Conservation (phyloP, 345 rosid genomes). For the Aquilaria yunnanensis region DNA sequence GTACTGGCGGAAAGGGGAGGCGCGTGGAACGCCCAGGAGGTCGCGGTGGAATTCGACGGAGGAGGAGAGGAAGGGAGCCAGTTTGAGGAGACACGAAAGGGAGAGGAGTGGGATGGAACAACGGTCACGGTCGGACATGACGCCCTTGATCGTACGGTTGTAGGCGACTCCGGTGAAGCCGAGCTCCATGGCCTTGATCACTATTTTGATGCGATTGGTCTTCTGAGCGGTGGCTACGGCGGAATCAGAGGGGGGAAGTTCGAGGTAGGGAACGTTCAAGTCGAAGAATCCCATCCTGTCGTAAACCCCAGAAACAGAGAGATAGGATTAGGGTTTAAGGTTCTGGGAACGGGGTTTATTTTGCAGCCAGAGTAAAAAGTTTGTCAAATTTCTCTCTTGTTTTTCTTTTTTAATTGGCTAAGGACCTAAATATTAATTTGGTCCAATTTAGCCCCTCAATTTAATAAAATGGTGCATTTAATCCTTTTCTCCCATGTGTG, state of each 20-base stretch:
- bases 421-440: too few relatives aligned
- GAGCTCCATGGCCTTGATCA: slow-evolving; percentile 68
- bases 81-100: slow-evolving; percentile 52
- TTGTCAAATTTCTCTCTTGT: too few relatives aligned
- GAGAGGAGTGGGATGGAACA: slow-evolving; percentile 58
- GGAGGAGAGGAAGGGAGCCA: slow-evolving; percentile 50
- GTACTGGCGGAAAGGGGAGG: slow-evolving; percentile 82
- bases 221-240: slow-evolving; percentile 16
- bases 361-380: not conserved
- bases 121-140: slow-evolving; percentile 53
- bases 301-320: not conserved
- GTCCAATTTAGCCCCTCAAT: too few relatives aligned
- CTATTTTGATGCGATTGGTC: slow-evolving; percentile 41
- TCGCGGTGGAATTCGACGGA: slow-evolving; percentile 73
- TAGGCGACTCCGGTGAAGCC: slow-evolving; percentile 67
- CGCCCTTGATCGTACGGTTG: slow-evolving; percentile 44
- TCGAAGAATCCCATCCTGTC: slow-evolving; percentile 70
- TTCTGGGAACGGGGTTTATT: not conserved
- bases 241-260: slow-evolving; percentile 21
- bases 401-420: too few relatives aligned
- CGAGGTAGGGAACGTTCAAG: slow-evolving; percentile 50
- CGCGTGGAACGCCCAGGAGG: slow-evolving; percentile 53
- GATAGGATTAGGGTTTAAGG: slow-evolving; percentile 1
- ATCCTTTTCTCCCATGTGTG: too few relatives aligned
- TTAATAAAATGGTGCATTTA: too few relatives aligned